Evolutionary conservation across 2,329 filamentous ascomycete species (phyloP).

Genomic region (Parastagonospora nodorum): DNA sequence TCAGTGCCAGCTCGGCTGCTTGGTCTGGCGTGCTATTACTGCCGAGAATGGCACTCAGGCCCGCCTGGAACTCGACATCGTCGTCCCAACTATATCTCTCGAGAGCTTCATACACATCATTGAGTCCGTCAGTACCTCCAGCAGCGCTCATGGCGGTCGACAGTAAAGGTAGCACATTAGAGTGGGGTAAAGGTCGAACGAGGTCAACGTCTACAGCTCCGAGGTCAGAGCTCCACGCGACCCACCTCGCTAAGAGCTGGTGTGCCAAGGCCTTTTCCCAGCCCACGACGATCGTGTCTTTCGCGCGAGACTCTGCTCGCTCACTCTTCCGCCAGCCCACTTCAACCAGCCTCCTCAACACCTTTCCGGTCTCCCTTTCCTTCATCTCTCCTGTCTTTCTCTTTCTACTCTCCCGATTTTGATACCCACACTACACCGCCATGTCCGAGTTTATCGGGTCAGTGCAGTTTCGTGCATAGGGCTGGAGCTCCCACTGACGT

Average conservation of each 20-base stretch:
- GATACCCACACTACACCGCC: conserved; percentile 31
- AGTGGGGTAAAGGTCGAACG: conserved; percentile 22
- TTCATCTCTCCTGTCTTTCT: conserved; percentile 24
- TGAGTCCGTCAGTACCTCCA: conserved; percentile 23
- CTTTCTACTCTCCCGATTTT: conserved; percentile 28
- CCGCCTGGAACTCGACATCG: conserved; percentile 71
- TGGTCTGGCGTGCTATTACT: conserved; percentile 52
- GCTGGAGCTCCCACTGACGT: conserved; percentile 43
- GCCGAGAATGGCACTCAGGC: conserved; percentile 68
- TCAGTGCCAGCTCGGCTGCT: conserved; percentile 7
- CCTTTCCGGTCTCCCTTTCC: conserved; percentile 5
- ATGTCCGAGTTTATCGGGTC: conserved; percentile 69
- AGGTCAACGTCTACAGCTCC: too few relatives aligned
- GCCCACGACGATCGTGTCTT: conserved; percentile 17
- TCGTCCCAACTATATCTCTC: conserved; percentile 70
- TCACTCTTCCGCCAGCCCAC: conserved; percentile 10
- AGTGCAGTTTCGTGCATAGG: conserved; percentile 46
- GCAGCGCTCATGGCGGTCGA: conserved; percentile 30
- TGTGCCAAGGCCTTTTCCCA: conserved; percentile 19
- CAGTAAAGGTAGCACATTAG: conserved; percentile 7
- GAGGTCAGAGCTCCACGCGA: conserved; percentile 11
- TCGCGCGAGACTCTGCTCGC: conserved; percentile 10
- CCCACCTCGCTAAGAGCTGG: conserved; percentile 16
- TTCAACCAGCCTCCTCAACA: conserved; percentile 16
- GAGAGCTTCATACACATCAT: conserved; percentile 62